A percentile compares a stretch with the other conserved stretches of the same genome.
These are phyloP conservation scores for Hypoxylon sp. DNA, from an alignment of 2,329 filamentous ascomycete species.

Conservation along the genomic window DNA sequence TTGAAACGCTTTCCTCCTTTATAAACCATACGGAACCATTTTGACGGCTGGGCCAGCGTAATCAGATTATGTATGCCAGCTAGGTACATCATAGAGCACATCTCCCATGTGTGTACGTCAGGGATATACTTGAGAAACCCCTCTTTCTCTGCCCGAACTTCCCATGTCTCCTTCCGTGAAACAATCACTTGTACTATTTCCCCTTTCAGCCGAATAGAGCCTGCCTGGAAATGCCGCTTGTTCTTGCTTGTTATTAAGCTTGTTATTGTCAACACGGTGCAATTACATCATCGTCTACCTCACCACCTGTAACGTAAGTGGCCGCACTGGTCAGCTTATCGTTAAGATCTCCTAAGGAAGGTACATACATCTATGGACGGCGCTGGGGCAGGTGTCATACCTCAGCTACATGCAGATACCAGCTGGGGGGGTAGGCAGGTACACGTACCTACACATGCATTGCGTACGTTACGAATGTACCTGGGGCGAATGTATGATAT, in stretches of 20 bases:
- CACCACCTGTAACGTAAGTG: not conserved
- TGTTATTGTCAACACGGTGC: constrained; percentile 9
- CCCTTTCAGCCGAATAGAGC: not conserved
- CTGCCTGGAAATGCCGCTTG: not conserved
- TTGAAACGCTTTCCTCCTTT: constrained; percentile 4
- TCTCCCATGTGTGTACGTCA: constrained; percentile 1
- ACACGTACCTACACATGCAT: not conserved
- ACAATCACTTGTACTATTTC: constrained; percentile 4
- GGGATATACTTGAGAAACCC: constrained; percentile 32
- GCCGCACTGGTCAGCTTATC: not conserved
- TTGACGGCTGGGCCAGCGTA: not conserved
- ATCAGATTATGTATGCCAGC: not conserved
- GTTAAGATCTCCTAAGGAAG: not conserved
- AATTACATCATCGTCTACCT: constrained; percentile 30
- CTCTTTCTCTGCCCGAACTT: constrained; percentile 36
- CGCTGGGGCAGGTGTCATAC: not conserved
- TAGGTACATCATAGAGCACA: not conserved
- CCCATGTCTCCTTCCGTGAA: constrained; percentile 19
- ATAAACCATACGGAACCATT: not conserved
- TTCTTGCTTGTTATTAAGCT: constrained; percentile 8
- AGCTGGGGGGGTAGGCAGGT: not conserved
- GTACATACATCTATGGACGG: constrained; percentile 9
- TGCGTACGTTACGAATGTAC: not conserved
- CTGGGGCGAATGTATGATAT: no score
- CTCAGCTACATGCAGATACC: not conserved